Evolutionary conservation across 2,329 filamentous ascomycete species (phyloP), one percentile per base, ranked within the genome.

Genomic region (Alternaria conjuncta): DNA sequence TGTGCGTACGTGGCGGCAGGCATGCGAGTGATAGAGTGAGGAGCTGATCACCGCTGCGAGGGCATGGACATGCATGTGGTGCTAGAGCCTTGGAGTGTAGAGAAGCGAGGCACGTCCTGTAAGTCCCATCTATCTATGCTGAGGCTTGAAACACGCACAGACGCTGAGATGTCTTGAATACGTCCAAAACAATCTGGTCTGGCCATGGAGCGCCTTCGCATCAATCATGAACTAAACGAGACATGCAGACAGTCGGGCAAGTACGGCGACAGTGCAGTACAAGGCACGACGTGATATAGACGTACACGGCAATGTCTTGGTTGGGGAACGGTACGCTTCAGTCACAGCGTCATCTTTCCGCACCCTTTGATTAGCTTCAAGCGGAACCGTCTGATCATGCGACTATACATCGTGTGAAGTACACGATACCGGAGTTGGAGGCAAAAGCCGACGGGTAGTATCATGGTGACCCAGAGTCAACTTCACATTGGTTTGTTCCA

Each of bases 401-500:
- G 60, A 65, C 60, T 47, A 26, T 28, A 36, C 26, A 43, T n/a
- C 61, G 54, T 51, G 57, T 44, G 46, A 47, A 25, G 55, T 56
- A 64, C 60, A 63, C 49, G 56, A 56, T 65, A 30, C 46, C 25
- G 46, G 28, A 46, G 26, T 45, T 28, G 46, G 15, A 18, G 47
- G 47, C 30, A 41, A 47, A 36, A 30, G n/a, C 51, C 15, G 28
- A 54, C 20, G 55, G 47, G 45, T n/a, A 18, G 53, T 20, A 51
- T 62, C 53, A 57, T 68, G 55, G 65, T 72, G 68, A 74, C 66
- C 54, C 59, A 43, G 36, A 53, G 41, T 30, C 28, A 13, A 36
- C 55, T 56, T 55, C 47, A 43, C 50, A 56, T 50, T 71, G 60
- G 68, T 74, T 74, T 68, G 74, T 71, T 76, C 67, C 72, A 76